Percentiles rank a stretch among this genome's conserved stretches.
Evolutionary conservation across 2,329 filamentous ascomycete species (phyloP).

Genomic region (Colletotrichum sp.): DNA sequence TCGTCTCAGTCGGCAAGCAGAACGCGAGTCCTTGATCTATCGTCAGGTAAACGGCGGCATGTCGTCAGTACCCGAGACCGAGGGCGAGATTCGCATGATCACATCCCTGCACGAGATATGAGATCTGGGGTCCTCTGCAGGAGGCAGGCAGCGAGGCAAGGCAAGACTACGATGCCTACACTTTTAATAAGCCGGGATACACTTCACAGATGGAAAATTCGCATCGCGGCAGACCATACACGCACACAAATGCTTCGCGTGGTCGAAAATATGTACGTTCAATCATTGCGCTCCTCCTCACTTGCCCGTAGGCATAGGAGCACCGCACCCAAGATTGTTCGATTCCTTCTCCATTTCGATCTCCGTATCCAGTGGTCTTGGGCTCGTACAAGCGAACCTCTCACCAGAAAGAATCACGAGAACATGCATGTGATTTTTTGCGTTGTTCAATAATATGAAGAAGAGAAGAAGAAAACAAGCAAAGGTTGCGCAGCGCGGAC

Average conservation of each 20-base stretch:
- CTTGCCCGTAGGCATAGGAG: conserved; percentile 47
- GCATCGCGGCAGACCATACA: background rate
- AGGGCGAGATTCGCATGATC: background rate
- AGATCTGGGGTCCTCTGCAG: rapidly evolving
- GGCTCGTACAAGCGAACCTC: conserved; percentile 50
- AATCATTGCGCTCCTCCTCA: conserved; percentile 66
- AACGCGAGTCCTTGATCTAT: no score
- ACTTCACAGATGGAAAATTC: background rate
- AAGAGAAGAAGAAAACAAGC: conserved; percentile 30
- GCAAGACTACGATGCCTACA: background rate
- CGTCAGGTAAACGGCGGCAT: no score
- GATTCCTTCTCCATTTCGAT: conserved; percentile 59
- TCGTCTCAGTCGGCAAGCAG: background rate
- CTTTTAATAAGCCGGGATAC: background rate
- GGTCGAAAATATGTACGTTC: conserved; percentile 51
- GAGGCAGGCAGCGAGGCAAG: background rate
- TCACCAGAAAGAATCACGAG: conserved; percentile 39
- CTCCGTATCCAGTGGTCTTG: conserved; percentile 54
- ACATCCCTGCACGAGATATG: background rate
- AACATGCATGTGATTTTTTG: conserved; percentile 50
- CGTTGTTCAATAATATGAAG: conserved; percentile 48
- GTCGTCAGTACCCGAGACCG: no score
- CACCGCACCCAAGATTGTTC: conserved; percentile 67
- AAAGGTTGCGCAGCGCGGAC: background rate
- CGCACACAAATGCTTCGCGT: background rate